These are phyloP conservation scores for Aspergillus sclerotiicarbonarius DNA, from an alignment of 495 filamentous ascomycete genomes.

Conservation along the genomic window DNA sequence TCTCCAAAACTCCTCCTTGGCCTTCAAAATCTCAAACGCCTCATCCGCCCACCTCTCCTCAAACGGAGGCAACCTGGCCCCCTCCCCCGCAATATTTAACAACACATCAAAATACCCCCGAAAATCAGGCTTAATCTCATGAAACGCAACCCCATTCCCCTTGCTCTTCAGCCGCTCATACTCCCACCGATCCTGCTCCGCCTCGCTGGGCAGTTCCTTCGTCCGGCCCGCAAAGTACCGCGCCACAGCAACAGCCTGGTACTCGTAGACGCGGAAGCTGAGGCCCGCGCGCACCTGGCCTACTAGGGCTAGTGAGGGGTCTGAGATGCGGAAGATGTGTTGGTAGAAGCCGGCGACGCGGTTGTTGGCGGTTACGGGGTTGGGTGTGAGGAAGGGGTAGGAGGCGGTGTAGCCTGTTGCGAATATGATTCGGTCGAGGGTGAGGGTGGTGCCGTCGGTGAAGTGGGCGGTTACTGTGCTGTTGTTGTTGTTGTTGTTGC, in stretches of 20 bases:
- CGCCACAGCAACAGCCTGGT: constrained; percentile 51
- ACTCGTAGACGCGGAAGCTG: constrained; percentile 53
- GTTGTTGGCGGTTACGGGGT: constrained; percentile 27
- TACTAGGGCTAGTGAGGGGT: constrained; percentile 28
- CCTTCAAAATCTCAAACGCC: constrained; percentile 21
- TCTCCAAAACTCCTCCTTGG: constrained; percentile 26
- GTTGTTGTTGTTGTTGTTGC: no score
- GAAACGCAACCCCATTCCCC: constrained; percentile 43
- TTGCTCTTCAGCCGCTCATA: constrained; percentile 35
- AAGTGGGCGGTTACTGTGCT: constrained; percentile 23
- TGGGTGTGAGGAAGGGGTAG: constrained; percentile 35
- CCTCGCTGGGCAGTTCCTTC: constrained; percentile 27
- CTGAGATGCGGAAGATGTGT: constrained; percentile 30
- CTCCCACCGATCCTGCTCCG: constrained; percentile 49
- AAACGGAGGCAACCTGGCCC: constrained; percentile 34
- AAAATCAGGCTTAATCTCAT: constrained; percentile 48
- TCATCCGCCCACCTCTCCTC: constrained; percentile 37
- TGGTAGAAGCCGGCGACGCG: constrained; percentile 29
- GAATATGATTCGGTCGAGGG: constrained; percentile 51
- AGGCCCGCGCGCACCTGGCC: constrained; percentile 46
- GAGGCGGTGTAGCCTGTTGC: constrained; percentile 51
- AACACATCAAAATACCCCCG: constrained; percentile 49
- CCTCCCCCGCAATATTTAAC: constrained; percentile 38
- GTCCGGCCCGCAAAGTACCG: constrained; percentile 44
- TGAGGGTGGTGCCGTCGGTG: constrained; percentile 34